A percentile compares a stretch with the other conserved stretches of the same genome.
Conservation (phyloP, 257 asterid genomes). For the Nicotiana tomentosiformis region DNA sequence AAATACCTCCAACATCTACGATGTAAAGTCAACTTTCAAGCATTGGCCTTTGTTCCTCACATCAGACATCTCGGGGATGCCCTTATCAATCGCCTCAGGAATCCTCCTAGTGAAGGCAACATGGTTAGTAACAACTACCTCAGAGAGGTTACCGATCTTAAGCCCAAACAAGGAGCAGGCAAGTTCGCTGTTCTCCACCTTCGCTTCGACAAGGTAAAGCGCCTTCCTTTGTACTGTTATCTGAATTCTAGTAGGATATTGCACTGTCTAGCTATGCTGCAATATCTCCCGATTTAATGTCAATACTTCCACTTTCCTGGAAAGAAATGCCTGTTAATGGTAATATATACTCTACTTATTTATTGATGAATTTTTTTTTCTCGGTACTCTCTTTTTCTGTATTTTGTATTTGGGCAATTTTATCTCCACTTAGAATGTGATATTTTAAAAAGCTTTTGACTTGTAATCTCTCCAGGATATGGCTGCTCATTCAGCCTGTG, state of each 20-base stretch:
- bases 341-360: background rate
- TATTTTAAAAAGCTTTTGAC: background rate
- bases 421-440: background rate
- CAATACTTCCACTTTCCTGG: background rate
- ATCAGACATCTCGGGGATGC: constrained; percentile 82
- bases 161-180: constrained; percentile 41
- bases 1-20: constrained; percentile 85
- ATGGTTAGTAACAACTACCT: constrained; percentile 37
- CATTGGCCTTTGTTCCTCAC: constrained; percentile 84
- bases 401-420: background rate
- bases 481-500: constrained; percentile 99
- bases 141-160: constrained; percentile 31
- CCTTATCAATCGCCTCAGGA: constrained; percentile 70
- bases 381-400: background rate
- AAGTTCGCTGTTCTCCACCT: constrained; percentile 89
- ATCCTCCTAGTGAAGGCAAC: constrained; percentile 38
- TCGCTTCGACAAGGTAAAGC: constrained; percentile 89
- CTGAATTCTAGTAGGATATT: background rate
- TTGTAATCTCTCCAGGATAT: constrained; percentile 53
- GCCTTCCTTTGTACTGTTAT: background rate
- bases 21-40: constrained; percentile 94
- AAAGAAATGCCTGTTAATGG: background rate
- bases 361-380: background rate
- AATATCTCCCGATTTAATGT: background rate
- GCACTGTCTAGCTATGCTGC: background rate